These are phyloP conservation scores for Syncephalastrum monosporum DNA, from an alignment of 371 early-diverging fungal genomes.

Conservation along the genomic window DNA sequence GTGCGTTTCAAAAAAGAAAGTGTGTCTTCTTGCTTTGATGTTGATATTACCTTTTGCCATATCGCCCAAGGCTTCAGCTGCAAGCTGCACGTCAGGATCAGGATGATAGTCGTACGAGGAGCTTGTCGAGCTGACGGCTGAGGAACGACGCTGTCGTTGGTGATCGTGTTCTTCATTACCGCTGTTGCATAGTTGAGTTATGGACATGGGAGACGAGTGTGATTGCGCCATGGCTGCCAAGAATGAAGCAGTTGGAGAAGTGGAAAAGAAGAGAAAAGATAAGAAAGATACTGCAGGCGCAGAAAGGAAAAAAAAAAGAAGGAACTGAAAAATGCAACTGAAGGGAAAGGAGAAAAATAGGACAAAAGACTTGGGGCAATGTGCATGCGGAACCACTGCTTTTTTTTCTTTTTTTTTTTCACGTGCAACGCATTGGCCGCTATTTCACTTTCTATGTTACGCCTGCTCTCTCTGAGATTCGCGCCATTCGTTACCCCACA, in stretches of 20 bases:
- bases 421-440: no score
- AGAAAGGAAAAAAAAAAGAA: no score
- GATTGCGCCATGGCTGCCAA: conserved; percentile 18
- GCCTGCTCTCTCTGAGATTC: no score
- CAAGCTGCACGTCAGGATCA: conserved; percentile 59
- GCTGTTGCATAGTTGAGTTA: conserved; percentile 29
- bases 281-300: no score
- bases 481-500: no score
- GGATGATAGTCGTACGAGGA: conserved; percentile 7
- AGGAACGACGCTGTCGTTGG: conserved; percentile 7
- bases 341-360: no score
- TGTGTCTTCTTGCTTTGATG: conserved; percentile 2
- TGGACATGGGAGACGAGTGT: conserved; percentile 29
- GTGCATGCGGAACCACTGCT: no score
- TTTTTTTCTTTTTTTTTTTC: no score
- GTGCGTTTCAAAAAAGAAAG: no score
- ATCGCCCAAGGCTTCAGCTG: conserved; percentile 62
- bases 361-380: no score
- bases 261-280: conserved; percentile 7
- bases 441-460: no score
- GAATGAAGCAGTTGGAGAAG: neutral
- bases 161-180: conserved; percentile 2
- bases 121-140: neutral
- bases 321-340: no score
- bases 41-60: conserved; percentile 37